phyloP scores from a whole-genome alignment of 768 basidiomycete genomes.

The Cystofilobasidium bisporidii region DNA sequence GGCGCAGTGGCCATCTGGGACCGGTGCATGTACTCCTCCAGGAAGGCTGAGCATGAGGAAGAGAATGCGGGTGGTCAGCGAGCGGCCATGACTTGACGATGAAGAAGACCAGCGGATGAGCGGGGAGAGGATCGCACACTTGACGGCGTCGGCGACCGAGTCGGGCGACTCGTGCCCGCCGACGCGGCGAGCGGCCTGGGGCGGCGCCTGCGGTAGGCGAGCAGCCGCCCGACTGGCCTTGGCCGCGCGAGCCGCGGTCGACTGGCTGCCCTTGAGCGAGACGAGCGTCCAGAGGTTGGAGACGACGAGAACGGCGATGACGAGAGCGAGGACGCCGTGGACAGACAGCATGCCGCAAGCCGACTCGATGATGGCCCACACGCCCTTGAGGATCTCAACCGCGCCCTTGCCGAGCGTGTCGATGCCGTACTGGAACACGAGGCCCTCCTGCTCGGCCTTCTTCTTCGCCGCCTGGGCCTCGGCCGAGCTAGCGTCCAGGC shows the following conservation, averaged over 20 bases:
- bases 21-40: constrained; percentile 18
- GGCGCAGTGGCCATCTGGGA: no score
- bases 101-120: neutral
- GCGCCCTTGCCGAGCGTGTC: constrained; percentile 22
- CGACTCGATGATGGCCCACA: constrained; percentile 26
- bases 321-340: constrained; percentile 57
- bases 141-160: constrained; percentile 25
- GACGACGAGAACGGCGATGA: constrained; percentile 61
- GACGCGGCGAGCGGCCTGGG: neutral
- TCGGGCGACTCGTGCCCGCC: constrained; percentile 7
- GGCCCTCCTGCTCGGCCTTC: constrained; percentile 18
- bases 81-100: no score
- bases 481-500: constrained; percentile 41
- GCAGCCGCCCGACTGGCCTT: neutral
- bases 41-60: neutral
- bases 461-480: neutral
- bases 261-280: constrained; percentile 20
- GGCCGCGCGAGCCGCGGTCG: neutral
- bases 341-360: constrained; percentile 33
- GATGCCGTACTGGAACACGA: constrained; percentile 29
- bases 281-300: constrained; percentile 68
- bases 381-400: constrained; percentile 12
- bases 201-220: neutral
- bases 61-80: neutral
- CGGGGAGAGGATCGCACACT: constrained; percentile 5